Evolutionary conservation across 73 alveolate species (phyloP).

Genomic region (Symbiodinium pilosum): DNA sequence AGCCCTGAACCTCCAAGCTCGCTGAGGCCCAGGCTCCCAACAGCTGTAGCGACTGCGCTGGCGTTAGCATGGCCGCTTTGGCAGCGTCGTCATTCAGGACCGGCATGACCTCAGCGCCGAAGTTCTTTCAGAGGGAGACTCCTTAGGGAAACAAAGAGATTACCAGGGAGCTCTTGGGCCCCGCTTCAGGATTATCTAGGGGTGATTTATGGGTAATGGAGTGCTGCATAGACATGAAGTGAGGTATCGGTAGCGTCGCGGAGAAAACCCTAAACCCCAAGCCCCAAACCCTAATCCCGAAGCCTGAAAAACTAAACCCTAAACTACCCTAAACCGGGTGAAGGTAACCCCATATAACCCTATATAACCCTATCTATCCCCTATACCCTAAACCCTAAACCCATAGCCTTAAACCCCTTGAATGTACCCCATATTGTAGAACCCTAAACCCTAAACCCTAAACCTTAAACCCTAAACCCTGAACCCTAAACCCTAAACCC

Average conservation of each 20-base stretch:
- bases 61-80: constrained; percentile 76
- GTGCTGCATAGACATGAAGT: too few relatives aligned
- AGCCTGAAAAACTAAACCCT: neutral
- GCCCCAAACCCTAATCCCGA: neutral
- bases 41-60: constrained; percentile 58
- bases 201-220: too few relatives aligned
- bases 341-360: too few relatives aligned
- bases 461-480: too few relatives aligned
- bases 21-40: constrained; percentile 23
- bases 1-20: too few relatives aligned
- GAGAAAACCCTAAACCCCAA: neutral
- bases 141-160: neutral
- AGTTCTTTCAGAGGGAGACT: neutral
- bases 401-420: neutral
- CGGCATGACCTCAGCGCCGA: constrained; percentile 42
- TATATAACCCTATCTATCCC: too few relatives aligned
- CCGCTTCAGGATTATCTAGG: too few relatives aligned
- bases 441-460: neutral
- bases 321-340: neutral
- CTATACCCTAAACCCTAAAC: neutral
- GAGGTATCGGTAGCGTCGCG: too few relatives aligned
- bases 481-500: neutral
- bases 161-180: neutral
- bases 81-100: constrained; percentile 58
- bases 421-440: too few relatives aligned